Percentiles rank a stretch among this genome's conserved stretches.
Conservation (phyloP, 176 grass and related monocot species). For the Oryza nivara region DNA sequence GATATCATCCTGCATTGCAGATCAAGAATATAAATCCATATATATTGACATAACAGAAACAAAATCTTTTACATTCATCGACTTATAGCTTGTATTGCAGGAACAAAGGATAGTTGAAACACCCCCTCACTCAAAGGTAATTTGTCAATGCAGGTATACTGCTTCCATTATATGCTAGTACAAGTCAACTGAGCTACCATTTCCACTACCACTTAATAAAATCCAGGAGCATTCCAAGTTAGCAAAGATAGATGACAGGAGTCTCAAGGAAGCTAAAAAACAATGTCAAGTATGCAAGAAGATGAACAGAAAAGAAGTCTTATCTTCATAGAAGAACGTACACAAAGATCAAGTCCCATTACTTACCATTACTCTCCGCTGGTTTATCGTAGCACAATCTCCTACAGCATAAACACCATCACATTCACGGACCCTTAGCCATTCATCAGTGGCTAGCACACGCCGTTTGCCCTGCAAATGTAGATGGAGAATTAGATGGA, state of each 20-base stretch:
- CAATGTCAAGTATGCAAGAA: background rate
- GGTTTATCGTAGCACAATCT: constrained; percentile 95
- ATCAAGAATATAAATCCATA: constrained; percentile 21
- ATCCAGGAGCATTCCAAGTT: background rate
- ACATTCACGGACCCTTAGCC: constrained; percentile 87
- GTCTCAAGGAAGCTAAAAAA: background rate
- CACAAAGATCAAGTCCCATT: background rate
- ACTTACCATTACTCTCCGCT: constrained; percentile 94
- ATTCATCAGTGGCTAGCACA: constrained; percentile 92
- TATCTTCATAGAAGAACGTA: background rate
- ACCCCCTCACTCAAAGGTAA: background rate
- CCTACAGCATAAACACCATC: constrained; percentile 87
- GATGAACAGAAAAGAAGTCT: background rate
- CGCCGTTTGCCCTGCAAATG: constrained; percentile 68
- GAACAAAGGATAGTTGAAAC: background rate
- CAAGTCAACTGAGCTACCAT: constrained; percentile 10
- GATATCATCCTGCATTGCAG: constrained; percentile 82
- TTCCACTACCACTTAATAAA: background rate
- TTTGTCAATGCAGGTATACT: background rate
- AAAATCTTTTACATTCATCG: background rate
- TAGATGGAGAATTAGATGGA: constrained; percentile 18
- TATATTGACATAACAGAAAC: background rate
- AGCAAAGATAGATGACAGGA: background rate
- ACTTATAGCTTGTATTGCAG: background rate
- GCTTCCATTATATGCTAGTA: background rate